Base-by-base conservation (phyloP, 306 rosid genomes). In the Cicer bijugum region DNA sequence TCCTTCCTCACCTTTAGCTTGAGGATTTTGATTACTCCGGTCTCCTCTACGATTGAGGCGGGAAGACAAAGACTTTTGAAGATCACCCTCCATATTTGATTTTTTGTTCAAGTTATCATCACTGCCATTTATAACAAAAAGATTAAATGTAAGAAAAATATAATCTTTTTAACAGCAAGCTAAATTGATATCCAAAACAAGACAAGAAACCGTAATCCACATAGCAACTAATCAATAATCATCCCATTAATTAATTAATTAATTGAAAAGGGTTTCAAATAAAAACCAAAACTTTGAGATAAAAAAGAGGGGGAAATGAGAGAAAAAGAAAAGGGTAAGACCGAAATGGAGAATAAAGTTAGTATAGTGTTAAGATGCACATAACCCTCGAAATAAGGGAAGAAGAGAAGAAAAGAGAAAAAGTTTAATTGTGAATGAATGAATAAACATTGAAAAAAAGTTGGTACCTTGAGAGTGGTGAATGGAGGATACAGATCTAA, bases 1-100 rank as follows among this genome's bases (percentile, higher is more conserved):
- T 23, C 42, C 33, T 55, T 38, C 43, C 28, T 51, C 59, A 84
- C 88, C 85, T 78, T 78, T 75, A 46, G 74, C 37, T 39, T 9
- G 72, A 12, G 58, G 48, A 56, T 10, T 81, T 39, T 74, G 88
- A 51, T 56, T 78, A 78, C 74, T 75, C 71, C 88, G 60, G 45
- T 81, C 88, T 28, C 85, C 85, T 71, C 88, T 78, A 9, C 88
- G 88, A 78, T 61, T 84, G 12, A 78, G 38, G 60, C 85, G 83
- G 8, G 47, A 45, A 78, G 88, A 84, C 35, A 53, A 12, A 66
- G 83, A 51, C 67, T 62, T 84, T 71, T 78, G 85, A 71, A 71
- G 70, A 57, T 81, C 85, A 62, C 51, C 67, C 35, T 81, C 88
- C 88, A 84, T 84, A 46, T 58, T 73, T 56, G 75, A 66, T 66